phyloP scores from a whole-genome alignment of 2,329 filamentous ascomycete species.

The Hypoxylon sp. region DNA sequence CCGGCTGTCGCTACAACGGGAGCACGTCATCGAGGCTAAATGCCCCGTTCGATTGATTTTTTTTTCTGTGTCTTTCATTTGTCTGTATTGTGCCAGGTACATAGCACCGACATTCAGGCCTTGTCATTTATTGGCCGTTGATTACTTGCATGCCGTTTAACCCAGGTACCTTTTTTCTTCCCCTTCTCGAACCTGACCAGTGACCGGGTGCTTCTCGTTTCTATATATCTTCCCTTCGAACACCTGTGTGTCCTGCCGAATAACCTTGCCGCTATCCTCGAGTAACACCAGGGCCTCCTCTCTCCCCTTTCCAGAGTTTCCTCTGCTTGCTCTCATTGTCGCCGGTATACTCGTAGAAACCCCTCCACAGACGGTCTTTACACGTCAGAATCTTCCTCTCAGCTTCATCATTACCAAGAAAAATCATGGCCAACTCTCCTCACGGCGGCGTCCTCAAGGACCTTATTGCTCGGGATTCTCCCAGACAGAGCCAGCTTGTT shows the following conservation, averaged over 20 bases:
- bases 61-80: conserved; percentile 12
- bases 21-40: conserved; percentile 48
- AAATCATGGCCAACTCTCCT: conserved; percentile 72
- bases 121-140: conserved; percentile 5
- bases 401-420: conserved; percentile 35
- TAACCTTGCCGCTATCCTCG: conserved; percentile 5
- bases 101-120: conserved; percentile 1
- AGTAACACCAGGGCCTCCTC: conserved; percentile 11
- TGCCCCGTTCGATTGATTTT: conserved; percentile 30
- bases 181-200: conserved; percentile 4
- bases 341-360: conserved; percentile 11
- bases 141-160: conserved; percentile 26
- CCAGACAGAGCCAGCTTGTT: conserved; percentile 78
- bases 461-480: conserved; percentile 90
- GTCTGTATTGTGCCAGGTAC: conserved; percentile 5
- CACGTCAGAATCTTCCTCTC: not conserved
- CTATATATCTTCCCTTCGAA: conserved; percentile 19
- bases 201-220: conserved; percentile 9
- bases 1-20: conserved; percentile 36
- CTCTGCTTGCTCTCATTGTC: conserved; percentile 1
- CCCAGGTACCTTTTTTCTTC: conserved; percentile 3
- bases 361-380: conserved; percentile 8
- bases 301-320: conserved; percentile 1
- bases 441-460: conserved; percentile 98
- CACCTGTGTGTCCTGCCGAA: conserved; percentile 7